Percentiles rank a stretch among this genome's conserved stretches.
Evolutionary conservation across 495 filamentous ascomycete species (phyloP).

Genomic region (Neurospora terricola): DNA sequence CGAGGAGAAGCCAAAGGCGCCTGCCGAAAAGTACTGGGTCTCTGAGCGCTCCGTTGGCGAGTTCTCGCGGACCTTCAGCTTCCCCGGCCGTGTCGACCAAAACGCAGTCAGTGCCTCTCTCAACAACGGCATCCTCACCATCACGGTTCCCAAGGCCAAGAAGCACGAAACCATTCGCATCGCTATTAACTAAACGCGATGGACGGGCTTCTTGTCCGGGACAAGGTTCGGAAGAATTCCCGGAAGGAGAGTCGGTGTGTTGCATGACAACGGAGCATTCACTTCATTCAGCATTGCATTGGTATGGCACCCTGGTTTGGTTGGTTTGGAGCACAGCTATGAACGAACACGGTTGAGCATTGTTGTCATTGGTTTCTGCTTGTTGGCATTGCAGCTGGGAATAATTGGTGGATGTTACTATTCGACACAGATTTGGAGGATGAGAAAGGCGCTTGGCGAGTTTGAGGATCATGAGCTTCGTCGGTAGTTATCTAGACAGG

Average conservation of each 20-base stretch:
- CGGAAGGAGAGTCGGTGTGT: neutral
- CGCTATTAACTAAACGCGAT: slow-evolving; percentile 5
- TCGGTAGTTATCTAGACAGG: neutral
- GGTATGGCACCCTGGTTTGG: neutral
- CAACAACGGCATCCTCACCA: slow-evolving; percentile 48
- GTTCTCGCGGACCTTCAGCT: slow-evolving; percentile 71
- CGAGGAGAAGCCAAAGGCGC: slow-evolving; percentile 20
- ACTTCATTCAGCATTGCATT: neutral
- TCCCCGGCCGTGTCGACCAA: slow-evolving; percentile 65
- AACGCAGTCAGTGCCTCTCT: slow-evolving; percentile 62
- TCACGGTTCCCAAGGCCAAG: slow-evolving; percentile 70
- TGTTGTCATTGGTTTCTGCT: neutral
- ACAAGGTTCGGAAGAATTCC: neutral
- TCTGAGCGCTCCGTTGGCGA: slow-evolving; percentile 71
- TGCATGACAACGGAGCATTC: neutral
- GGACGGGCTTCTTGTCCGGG: neutral
- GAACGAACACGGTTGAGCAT: neutral
- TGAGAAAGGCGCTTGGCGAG: neutral
- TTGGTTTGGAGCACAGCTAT: neutral
- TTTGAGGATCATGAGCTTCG: neutral
- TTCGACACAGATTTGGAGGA: neutral
- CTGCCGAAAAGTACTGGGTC: slow-evolving; percentile 60
- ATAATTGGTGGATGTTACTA: neutral
- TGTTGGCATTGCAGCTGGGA: neutral
- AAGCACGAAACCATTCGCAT: slow-evolving; percentile 22